phyloP scores from a whole-genome alignment of 768 basidiomycete species.

The Lentinula sp. region DNA sequence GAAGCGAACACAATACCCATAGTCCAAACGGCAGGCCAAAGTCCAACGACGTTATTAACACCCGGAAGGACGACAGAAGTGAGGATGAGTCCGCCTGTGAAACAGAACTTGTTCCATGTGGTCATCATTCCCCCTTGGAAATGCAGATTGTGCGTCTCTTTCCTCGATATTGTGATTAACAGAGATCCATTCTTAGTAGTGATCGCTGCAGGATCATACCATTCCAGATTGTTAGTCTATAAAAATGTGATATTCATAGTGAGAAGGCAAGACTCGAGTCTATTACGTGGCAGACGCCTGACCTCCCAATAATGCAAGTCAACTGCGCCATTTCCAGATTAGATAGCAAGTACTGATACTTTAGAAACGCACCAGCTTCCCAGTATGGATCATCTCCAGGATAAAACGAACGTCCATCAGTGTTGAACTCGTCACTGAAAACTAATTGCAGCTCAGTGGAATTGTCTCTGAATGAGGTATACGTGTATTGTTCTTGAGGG shows the following conservation, averaged over 20 bases:
- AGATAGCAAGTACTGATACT: neutral
- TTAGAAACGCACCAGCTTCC: slow-evolving; percentile 46
- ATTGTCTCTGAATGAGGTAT: slow-evolving; percentile 46
- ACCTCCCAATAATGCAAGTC: slow-evolving; percentile 78
- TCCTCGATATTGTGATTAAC: slow-evolving; percentile 66
- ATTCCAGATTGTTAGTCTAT: slow-evolving; percentile 73
- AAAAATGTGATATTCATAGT: neutral
- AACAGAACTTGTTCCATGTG: slow-evolving; percentile 87
- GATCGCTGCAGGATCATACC: slow-evolving; percentile 81
- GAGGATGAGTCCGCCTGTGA: slow-evolving; percentile 81
- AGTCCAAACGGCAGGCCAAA: slow-evolving; percentile 39
- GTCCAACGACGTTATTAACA: slow-evolving; percentile 49
- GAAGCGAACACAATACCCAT: neutral
- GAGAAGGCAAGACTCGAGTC: neutral
- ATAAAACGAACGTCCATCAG: slow-evolving; percentile 74
- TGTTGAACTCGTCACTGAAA: slow-evolving; percentile 88
- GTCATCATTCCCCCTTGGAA: slow-evolving; percentile 67
- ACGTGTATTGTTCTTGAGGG: slow-evolving; percentile 51
- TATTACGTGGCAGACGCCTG: neutral
- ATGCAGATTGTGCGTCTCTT: slow-evolving; percentile 61
- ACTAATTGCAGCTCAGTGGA: slow-evolving; percentile 57
- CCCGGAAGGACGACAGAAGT: slow-evolving; percentile 68
- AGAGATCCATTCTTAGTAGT: slow-evolving; percentile 72
- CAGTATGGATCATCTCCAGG: slow-evolving; percentile 88
- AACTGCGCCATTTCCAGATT: slow-evolving; percentile 17